A percentile compares a stretch with the other conserved stretches of the same genome.
These are phyloP conservation scores for Pelargonium citronellum DNA, from an alignment of 441 rosid species.

Conservation along the genomic window DNA sequence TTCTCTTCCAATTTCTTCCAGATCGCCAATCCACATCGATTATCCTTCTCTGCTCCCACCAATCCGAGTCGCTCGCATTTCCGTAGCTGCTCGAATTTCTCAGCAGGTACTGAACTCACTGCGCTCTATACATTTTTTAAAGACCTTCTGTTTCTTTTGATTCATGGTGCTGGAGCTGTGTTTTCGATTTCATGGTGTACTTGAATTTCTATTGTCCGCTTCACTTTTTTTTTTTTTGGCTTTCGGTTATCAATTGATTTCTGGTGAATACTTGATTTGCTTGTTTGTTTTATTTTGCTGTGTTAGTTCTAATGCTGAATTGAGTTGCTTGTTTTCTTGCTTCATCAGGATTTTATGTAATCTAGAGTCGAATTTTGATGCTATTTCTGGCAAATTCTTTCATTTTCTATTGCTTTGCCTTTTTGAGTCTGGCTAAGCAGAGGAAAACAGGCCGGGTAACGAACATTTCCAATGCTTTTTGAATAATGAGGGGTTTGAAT, in stretches of 20 bases:
- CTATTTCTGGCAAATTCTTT: not conserved
- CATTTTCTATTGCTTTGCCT: not conserved
- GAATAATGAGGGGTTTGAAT: not conserved
- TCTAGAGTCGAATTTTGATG: too few species aligned
- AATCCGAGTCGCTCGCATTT: not conserved
- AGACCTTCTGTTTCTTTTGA: too few species aligned
- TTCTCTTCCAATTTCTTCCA: not conserved
- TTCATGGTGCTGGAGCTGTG: too few species aligned
- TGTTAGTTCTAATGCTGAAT: not conserved
- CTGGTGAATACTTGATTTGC: not conserved
- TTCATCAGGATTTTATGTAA: not conserved
- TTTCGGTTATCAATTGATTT: not conserved
- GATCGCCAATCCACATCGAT: conserved; percentile 8
- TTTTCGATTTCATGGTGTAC: not conserved
- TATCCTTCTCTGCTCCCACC: not conserved
- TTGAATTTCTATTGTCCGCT: not conserved
- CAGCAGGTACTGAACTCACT: not conserved
- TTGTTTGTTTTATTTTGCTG: not conserved
- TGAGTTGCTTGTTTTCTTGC: not conserved
- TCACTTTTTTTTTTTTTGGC: not conserved
- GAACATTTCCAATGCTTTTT: not conserved
- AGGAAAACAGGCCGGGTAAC: not conserved
- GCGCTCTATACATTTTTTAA: not conserved
- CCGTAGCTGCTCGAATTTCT: not conserved
- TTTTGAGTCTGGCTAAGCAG: not conserved